A percentile compares a stretch with the other conserved stretches of the same genome.
Evolutionary conservation across 139 green algal genomes (phyloP).

Genomic region (Monoraphidium neglectum): DNA sequence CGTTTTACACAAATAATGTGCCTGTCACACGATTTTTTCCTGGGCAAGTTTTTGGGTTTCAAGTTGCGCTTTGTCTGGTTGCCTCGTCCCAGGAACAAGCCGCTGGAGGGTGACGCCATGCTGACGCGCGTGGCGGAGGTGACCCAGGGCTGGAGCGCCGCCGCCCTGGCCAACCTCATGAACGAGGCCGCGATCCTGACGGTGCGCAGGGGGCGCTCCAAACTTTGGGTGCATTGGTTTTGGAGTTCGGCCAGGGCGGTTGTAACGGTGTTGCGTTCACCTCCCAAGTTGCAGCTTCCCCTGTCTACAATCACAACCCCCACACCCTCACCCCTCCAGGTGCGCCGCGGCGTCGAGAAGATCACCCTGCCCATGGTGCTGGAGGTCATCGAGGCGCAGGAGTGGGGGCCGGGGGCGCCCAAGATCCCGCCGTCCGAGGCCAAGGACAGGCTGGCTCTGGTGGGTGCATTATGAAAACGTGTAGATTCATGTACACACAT

Average conservation of each 20-base stretch:
- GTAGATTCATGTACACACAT: not conserved
- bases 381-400: conserved; percentile 55
- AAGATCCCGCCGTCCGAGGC: conserved; percentile 43
- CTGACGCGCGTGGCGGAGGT: conserved; percentile 20
- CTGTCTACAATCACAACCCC: not conserved
- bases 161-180: conserved; percentile 70
- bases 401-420: conserved; percentile 44
- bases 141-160: conserved; percentile 52
- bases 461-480: not conserved
- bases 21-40: too few species aligned
- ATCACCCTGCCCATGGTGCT: conserved; percentile 56
- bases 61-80: too few species aligned
- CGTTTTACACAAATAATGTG: too few species aligned
- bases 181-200: conserved; percentile 74
- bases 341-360: conserved; percentile 45
- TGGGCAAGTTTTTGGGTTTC: too few species aligned
- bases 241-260: too few species aligned
- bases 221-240: not conserved
- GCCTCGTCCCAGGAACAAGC: conserved; percentile 48
- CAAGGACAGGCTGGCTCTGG: conserved; percentile 51
- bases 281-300: not conserved
- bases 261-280: too few species aligned
- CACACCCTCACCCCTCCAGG: conserved; percentile 8
- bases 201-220: conserved; percentile 7
- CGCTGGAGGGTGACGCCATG: conserved; percentile 30